A percentile compares a stretch with the other conserved stretches of the same genome.
Evolutionary conservation across 2,329 filamentous ascomycete species (phyloP).

Genomic region (Aspergillus quadricinctus): DNA sequence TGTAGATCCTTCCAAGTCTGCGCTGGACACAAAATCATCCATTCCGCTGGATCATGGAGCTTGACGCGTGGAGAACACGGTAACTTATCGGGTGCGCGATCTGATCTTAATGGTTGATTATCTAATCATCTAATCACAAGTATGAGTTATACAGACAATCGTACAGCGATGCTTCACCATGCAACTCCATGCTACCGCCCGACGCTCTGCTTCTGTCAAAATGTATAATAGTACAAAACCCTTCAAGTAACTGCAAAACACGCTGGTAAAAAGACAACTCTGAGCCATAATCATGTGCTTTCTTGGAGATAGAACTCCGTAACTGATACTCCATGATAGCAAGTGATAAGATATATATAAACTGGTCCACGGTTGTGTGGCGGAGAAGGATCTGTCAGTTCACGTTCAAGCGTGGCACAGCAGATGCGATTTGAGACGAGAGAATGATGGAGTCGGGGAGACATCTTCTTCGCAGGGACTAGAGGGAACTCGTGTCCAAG

Average conservation of each 20-base stretch:
- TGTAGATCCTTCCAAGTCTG: neutral
- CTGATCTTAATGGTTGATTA: conserved; percentile 8
- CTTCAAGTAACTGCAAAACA: neutral
- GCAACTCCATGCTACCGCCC: neutral
- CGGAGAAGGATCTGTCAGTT: neutral
- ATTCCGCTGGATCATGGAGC: conserved; percentile 13
- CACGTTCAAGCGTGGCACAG: neutral
- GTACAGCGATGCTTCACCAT: neutral
- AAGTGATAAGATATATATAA: neutral
- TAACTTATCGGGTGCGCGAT: conserved; percentile 3
- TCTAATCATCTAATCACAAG: conserved; percentile 10
- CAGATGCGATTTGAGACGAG: neutral
- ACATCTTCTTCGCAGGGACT: conserved; percentile 7
- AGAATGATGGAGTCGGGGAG: neutral
- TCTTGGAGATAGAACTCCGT: neutral
- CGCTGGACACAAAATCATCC: neutral
- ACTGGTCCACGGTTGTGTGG: neutral
- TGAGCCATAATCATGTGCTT: neutral
- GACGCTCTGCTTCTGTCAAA: neutral
- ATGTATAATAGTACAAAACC: neutral
- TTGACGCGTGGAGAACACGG: conserved; percentile 33
- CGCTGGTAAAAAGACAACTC: neutral
- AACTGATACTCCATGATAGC: neutral
- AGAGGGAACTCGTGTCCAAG: conserved; percentile 24
- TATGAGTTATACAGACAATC: neutral